These are phyloP conservation scores for Sarocladium kiliense DNA, from an alignment of 2,329 filamentous ascomycete species.

Conservation along the genomic window DNA sequence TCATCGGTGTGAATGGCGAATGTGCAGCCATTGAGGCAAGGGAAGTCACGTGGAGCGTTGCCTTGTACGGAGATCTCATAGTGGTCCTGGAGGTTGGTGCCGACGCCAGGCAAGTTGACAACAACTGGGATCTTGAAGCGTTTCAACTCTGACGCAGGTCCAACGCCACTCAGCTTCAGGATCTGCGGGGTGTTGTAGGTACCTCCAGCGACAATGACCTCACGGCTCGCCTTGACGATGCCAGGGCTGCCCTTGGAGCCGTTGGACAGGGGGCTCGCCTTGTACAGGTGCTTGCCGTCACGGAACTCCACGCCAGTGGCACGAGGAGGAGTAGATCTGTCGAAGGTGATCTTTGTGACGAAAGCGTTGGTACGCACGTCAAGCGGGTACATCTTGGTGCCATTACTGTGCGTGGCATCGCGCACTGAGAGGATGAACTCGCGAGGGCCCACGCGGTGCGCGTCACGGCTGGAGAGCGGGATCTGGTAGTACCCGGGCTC, in stretches of 20 bases:
- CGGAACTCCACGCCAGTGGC: slow-evolving; percentile 46
- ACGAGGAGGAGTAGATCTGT: slow-evolving; percentile 31
- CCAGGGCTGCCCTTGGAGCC: slow-evolving; percentile 24
- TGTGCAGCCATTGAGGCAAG: slow-evolving; percentile 22
- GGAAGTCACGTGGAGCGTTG: slow-evolving; percentile 20
- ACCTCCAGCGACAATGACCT: slow-evolving; percentile 47
- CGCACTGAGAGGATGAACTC: slow-evolving; percentile 30
- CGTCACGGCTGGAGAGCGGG: slow-evolving; percentile 37
- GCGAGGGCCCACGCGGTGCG: slow-evolving; percentile 39
- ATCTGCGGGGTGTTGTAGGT: slow-evolving; percentile 49
- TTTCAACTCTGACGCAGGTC: slow-evolving; percentile 34
- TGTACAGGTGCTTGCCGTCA: slow-evolving; percentile 39
- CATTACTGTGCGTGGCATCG: slow-evolving; percentile 29
- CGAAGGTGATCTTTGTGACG: slow-evolving; percentile 40
- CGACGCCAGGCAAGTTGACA: slow-evolving; percentile 52
- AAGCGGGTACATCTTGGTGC: slow-evolving; percentile 49
- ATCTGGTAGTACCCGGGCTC: slow-evolving; percentile 37
- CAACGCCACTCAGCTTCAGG: slow-evolving; percentile 45
- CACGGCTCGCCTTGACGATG: slow-evolving; percentile 33
- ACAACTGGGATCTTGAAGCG: slow-evolving; percentile 37
- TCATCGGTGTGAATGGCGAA: slow-evolving; percentile 21
- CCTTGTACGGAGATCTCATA: slow-evolving; percentile 38
- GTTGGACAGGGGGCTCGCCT: slow-evolving; percentile 33
- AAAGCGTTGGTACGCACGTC: slow-evolving; percentile 45
- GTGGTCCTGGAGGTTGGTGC: slow-evolving; percentile 55